These are phyloP conservation scores for Ustilago xerochloae DNA, from an alignment of 1,284 basidiomycete species.

Conservation along the genomic window DNA sequence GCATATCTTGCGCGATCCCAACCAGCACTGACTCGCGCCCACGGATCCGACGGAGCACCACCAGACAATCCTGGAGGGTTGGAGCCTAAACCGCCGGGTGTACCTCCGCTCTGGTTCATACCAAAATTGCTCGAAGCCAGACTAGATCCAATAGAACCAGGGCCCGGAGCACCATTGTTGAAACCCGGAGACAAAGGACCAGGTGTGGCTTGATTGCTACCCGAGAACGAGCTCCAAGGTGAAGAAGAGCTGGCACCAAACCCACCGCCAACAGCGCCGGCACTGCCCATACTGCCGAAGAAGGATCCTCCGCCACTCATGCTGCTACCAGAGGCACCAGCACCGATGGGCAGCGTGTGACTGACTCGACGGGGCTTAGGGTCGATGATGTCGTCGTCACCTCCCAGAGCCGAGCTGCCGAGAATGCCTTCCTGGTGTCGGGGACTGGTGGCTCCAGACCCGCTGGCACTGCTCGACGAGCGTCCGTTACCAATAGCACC, in stretches of 20 bases:
- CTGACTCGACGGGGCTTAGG: constrained; percentile 59
- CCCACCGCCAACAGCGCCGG: constrained; percentile 35
- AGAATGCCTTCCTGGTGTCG: constrained; percentile 61
- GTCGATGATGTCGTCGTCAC: constrained; percentile 66
- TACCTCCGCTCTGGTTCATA: constrained; percentile 19
- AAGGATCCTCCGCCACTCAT: constrained; percentile 38
- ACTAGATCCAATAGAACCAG: constrained; percentile 33
- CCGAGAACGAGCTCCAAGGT: constrained; percentile 49
- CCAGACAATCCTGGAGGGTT: constrained; percentile 22
- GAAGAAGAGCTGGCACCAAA: constrained; percentile 43
- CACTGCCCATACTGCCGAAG: constrained; percentile 29
- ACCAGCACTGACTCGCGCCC: constrained; percentile 39
- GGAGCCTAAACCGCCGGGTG: constrained; percentile 21
- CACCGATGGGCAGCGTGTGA: constrained; percentile 53
- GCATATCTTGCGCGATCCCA: constrained; percentile 66
- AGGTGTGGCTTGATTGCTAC: constrained; percentile 33
- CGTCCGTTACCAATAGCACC: constrained; percentile 43
- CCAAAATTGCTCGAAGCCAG: constrained; percentile 26
- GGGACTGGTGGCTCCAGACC: constrained; percentile 45
- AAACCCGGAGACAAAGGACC: constrained; percentile 38
- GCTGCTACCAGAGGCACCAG: constrained; percentile 35
- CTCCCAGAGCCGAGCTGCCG: constrained; percentile 65
- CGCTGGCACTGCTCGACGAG: constrained; percentile 43
- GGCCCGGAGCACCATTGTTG: constrained; percentile 26
- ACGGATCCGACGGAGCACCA: constrained; percentile 42